Base-by-base conservation (phyloP, 2,329 filamentous ascomycete species). In the Aureobasidium mangrovei region DNA sequence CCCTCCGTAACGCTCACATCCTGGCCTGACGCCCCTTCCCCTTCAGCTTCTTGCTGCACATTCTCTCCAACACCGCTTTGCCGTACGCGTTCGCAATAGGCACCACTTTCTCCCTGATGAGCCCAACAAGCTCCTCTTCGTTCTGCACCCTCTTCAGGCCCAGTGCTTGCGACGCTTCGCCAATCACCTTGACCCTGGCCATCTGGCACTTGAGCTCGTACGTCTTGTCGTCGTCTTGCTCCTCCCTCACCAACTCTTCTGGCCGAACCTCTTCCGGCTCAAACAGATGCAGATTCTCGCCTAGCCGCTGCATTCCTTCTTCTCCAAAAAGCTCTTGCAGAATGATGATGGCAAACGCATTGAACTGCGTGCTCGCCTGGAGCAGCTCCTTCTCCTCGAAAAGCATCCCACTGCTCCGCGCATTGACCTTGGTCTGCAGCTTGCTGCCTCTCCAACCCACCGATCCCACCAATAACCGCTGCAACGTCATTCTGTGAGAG, bases 391-490 rank as follows among this genome's bases (percentile, higher is more conserved):
- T 43, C 12, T 53, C 49, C 32, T 53, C 49, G 32, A 31, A 53
- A 26, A 53, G 7, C 39, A 53, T 35, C n/a, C 49, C 49, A 38
- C 49, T 53, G 32, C 49, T 53, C 4, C 41, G 35, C 4, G 49
- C 49, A 24, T 53, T 53, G 39, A 44, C 39, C 4, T 29, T 28
- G 4, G 39, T 53, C 27, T 53, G 49, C 7, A 53, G 32, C 32
- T 38, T 53, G 7, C 18, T 8, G n/a, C 40, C 49, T 36, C 26
- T 43, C 39, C 39, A 53, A 24, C n/a, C 10, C 12, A 44, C 6
- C 7, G 2, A 10, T 24, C 27, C 35, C 4, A 43, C 31, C 10
- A 53, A 32, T n/a, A 53, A 40, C 18, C 40, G 39, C 24, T 53
- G 49, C 24, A 53, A n/a, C 24, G 12, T 27, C 49, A 53, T 53